These are phyloP conservation scores for Combretum micranthum DNA, from an alignment of 345 rosid species.

Conservation along the genomic window DNA sequence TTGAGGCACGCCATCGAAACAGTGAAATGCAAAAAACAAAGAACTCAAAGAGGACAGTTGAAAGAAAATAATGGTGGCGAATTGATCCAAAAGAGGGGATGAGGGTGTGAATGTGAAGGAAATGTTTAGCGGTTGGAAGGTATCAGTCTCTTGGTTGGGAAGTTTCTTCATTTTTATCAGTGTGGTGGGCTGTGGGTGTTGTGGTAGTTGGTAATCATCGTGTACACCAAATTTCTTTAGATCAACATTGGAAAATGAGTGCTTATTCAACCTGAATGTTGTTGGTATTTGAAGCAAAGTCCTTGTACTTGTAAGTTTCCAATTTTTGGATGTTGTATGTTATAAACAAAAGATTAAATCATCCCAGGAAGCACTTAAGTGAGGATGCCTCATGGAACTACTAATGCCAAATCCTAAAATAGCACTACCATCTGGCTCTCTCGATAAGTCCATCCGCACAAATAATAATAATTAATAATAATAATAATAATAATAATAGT, in stretches of 20 bases:
- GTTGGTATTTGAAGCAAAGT: neutral
- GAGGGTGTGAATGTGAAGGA: constrained; percentile 14
- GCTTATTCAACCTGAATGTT: neutral
- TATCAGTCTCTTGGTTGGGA: constrained; percentile 39
- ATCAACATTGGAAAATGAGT: neutral
- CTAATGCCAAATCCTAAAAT: too few species aligned
- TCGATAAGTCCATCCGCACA: too few species aligned
- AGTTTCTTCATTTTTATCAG: constrained; percentile 26
- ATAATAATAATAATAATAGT: too few species aligned
- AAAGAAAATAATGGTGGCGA: constrained; percentile 8
- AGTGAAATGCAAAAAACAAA: constrained; percentile 7
- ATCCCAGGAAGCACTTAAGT: too few species aligned
- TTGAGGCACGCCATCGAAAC: constrained; percentile 29
- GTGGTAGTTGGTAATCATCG: constrained; percentile 44
- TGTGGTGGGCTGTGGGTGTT: constrained; percentile 38
- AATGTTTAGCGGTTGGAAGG: constrained; percentile 34
- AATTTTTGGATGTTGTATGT: too few species aligned
- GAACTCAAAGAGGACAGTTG: constrained; percentile 5
- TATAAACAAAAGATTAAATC: too few species aligned
- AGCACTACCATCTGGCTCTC: too few species aligned
- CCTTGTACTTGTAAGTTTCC: too few species aligned
- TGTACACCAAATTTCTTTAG: constrained; percentile 21
- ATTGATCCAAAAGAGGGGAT: neutral
- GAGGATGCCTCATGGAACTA: too few species aligned
- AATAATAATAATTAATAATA: too few species aligned